Evolutionary conservation across 2,329 filamentous ascomycete species (phyloP).

Genomic region (Scedosporium aurantiacum): DNA sequence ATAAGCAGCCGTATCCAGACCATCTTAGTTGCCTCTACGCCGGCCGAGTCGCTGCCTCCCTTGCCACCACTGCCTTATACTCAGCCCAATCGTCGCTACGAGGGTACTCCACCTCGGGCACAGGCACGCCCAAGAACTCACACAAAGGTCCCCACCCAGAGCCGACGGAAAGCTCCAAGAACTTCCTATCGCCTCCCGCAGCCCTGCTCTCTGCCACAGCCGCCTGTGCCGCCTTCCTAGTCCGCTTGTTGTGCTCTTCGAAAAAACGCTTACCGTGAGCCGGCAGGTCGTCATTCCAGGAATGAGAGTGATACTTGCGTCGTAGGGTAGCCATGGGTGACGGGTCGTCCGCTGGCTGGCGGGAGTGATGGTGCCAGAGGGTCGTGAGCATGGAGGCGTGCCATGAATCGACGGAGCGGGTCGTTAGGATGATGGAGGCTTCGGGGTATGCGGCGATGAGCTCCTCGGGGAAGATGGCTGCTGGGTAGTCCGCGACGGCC

Average conservation of each 20-base stretch:
- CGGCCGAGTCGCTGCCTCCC: neutral
- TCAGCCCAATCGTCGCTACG: neutral
- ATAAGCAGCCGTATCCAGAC: neutral
- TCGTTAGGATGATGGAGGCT: conserved; percentile 59
- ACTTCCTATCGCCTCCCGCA: conserved; percentile 15
- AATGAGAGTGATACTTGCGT: conserved; percentile 56
- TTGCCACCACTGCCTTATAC: neutral
- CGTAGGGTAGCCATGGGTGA: conserved; percentile 43
- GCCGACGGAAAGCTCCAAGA: conserved; percentile 22
- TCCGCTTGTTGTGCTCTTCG: conserved; percentile 25
- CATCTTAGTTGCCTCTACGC: neutral
- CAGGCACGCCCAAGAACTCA: conserved; percentile 22
- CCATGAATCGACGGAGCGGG: conserved; percentile 55
- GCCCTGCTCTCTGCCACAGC: neutral
- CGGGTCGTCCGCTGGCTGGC: conserved; percentile 34
- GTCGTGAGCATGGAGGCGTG: conserved; percentile 53
- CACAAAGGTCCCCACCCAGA: conserved; percentile 28
- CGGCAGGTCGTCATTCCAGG: conserved; percentile 58
- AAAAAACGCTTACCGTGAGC: conserved; percentile 54
- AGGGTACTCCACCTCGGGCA: conserved; percentile 16
- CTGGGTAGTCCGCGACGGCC: conserved; percentile 60
- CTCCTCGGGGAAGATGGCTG: conserved; percentile 56
- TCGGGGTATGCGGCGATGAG: conserved; percentile 62
- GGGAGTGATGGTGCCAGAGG: conserved; percentile 29
- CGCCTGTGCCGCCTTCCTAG: conserved; percentile 8